Conservation (phyloP, 768 basidiomycete genomes). For the Calvatia gigantea region DNA sequence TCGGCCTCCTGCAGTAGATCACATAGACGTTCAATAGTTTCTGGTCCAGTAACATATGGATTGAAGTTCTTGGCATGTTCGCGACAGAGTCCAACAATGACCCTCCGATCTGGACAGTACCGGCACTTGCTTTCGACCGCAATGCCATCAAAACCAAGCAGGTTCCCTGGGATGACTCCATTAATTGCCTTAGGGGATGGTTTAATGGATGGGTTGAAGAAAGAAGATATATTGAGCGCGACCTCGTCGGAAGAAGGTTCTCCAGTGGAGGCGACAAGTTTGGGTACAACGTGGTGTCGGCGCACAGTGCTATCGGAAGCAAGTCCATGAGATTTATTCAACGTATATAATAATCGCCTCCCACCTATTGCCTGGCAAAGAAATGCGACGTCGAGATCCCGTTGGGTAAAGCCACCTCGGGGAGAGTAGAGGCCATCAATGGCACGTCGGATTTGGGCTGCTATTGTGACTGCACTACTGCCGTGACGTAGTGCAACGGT, state of each 20-base stretch:
- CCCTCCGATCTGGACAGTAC: not conserved
- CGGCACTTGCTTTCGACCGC: slow-evolving; percentile 3
- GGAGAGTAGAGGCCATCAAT: not conserved
- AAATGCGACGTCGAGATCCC: not conserved
- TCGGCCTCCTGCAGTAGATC: not conserved
- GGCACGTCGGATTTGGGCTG: not conserved
- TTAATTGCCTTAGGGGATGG: not conserved
- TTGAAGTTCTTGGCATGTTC: not conserved
- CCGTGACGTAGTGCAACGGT: not conserved
- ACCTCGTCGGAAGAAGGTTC: not conserved
- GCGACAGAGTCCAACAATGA: not conserved
- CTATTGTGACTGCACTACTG: not conserved
- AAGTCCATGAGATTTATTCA: not conserved
- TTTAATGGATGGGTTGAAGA: not conserved
- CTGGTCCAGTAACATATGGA: not conserved
- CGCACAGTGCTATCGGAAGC: not conserved
- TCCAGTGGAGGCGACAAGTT: not conserved
- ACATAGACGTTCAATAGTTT: not conserved
- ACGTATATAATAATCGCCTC: not conserved
- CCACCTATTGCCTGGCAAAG: not conserved
- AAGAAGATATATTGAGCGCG: not conserved
- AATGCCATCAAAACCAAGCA: not conserved
- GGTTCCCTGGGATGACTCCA: not conserved
- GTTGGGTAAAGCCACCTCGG: not conserved
- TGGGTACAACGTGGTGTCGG: not conserved